Evolutionary conservation across 768 basidiomycete species (phyloP), one percentile per base, ranked within the genome.

Genomic region (Boletus reticuloceps): DNA sequence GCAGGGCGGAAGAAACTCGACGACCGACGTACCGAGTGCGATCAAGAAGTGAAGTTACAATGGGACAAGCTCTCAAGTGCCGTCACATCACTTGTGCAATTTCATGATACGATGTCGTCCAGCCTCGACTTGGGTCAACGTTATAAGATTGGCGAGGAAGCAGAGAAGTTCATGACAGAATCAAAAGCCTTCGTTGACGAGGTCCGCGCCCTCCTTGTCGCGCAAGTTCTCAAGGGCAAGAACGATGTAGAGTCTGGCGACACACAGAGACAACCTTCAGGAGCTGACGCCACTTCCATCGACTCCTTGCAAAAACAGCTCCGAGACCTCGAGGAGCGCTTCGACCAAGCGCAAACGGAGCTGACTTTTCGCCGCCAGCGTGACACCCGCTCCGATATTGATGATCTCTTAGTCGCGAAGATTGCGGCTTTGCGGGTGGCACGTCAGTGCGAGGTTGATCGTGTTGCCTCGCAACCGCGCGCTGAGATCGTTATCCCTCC

Each of bases 291-390:
- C n/a, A 25, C 39, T 22, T 20, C 17, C 12, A 25, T 60, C 6
- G 55, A 61, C 37, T 49, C 55, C 6, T 45, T 71, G 46, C 60
- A 36, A 50, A 52, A 12, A 44, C 64, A 49, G 27, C 20, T 72
- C 13, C 61, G 32, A 31, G 52, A 66, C 25, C 57, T 71, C 16
- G 69, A 66, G 47, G 62, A 69, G 34, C 62, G 61, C n/a, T 52
- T 72, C 9, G 69, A 71, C n/a, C 68, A 71, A 49, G 56, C 64
- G 8, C 67, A 62, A 10, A 60, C 71, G 6, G 65, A 67, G 32
- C 54, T 72, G 17, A 68, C 71, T n/a, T 56, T 72, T 29, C 57
- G 51, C 39, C 67, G 46, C 42, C 64, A 19, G 34, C 47, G 41
- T 29, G 57, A 71, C 19, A 50, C 63, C 13, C 47, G 45, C 29